A percentile compares a stretch with the other conserved stretches of the same genome.
phyloP scores from a whole-genome alignment of 805 yeast species.

The Saturnispora galanensis region DNA sequence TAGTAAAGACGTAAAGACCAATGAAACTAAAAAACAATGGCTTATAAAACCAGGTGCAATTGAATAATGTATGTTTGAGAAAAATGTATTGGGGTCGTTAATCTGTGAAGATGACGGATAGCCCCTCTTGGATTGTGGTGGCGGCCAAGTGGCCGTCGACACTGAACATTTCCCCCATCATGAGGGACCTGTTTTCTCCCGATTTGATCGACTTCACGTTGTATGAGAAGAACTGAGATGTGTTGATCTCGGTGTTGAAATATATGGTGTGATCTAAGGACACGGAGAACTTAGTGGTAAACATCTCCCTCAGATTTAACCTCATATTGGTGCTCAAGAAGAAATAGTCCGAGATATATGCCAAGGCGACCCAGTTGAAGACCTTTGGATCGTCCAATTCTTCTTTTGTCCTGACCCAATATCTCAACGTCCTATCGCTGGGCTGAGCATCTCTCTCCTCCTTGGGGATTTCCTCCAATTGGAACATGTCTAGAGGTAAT shows the following conservation, averaged over 20 bases:
- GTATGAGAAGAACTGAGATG: slow-evolving; percentile 37
- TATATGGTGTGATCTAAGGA: slow-evolving; percentile 60
- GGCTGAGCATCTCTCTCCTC: slow-evolving; percentile 14
- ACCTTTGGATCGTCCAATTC: slow-evolving; percentile 19
- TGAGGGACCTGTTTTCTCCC: slow-evolving; percentile 41
- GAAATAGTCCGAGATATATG: slow-evolving; percentile 50
- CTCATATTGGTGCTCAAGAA: slow-evolving; percentile 44
- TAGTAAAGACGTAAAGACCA: no score
- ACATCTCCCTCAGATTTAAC: slow-evolving; percentile 36
- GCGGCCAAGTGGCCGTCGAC: slow-evolving; percentile 44
- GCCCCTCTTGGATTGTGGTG: slow-evolving; percentile 57
- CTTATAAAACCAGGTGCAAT: background rate
- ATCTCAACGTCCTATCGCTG: slow-evolving; percentile 22
- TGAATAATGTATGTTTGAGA: background rate
- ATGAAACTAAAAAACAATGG: no score
- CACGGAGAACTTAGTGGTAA: slow-evolving; percentile 41
- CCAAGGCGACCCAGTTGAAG: slow-evolving; percentile 46
- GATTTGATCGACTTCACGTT: slow-evolving; percentile 40
- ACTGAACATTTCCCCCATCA: slow-evolving; percentile 50
- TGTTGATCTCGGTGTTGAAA: slow-evolving; percentile 46
- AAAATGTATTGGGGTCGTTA: background rate
- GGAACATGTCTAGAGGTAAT: slow-evolving; percentile 26
- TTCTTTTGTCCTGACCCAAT: slow-evolving; percentile 25
- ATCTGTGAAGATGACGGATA: slow-evolving; percentile 28
- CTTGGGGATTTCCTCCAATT: slow-evolving; percentile 16